Base-by-base conservation (phyloP, 73 alveolate genomes). In the Diophrys appendiculata region DNA sequence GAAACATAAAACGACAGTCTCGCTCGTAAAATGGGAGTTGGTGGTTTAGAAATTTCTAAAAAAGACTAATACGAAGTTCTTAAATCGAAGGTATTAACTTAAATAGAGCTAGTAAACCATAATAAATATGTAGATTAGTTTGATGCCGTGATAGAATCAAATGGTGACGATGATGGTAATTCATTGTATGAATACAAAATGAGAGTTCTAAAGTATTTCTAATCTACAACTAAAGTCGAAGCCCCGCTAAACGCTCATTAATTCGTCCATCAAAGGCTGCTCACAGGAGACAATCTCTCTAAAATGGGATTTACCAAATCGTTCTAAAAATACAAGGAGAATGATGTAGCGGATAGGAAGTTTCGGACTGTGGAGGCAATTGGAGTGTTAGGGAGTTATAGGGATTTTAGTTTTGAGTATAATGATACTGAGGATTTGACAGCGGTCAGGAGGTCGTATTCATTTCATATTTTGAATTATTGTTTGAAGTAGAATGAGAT, bases 341-440 rank as follows among this genome's bases (percentile, higher is more conserved):
- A n/a, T n/a, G n/a, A n/a, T n/a, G n/a, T 18, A 43, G 5, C 60
- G n/a, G 18, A 43, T 43, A 5, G n/a, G n/a, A 43, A 43, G 18
- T 43, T 11, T 43, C 5, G 18, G 18, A 5, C 60, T 43, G n/a
- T 72, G 18, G 89, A 81, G 31, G 11, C 54, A 52, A 32, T 81
- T 54, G 24, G 60, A 23, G 1, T 81, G 77, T 68, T 71, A 27
- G 55, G 83, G 18, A 52, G 73, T 31, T 72, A 70, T 13, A 25
- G 29, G 22, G 89, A 81, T 29, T 31, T 81, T 5, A 27, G 77
- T 11, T 33, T 32, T 22, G 89, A 81, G 65, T 81, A 28, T 65
- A 67, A 52, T 1, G 52, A 31, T 32, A 26, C 60, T 11, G 82
- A 69, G 18, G 89, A 81, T 27, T 33, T 81, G 22, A 72, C 32